Conservation (phyloP, 805 yeast species). For the Torulaspora microellipsoides region DNA sequence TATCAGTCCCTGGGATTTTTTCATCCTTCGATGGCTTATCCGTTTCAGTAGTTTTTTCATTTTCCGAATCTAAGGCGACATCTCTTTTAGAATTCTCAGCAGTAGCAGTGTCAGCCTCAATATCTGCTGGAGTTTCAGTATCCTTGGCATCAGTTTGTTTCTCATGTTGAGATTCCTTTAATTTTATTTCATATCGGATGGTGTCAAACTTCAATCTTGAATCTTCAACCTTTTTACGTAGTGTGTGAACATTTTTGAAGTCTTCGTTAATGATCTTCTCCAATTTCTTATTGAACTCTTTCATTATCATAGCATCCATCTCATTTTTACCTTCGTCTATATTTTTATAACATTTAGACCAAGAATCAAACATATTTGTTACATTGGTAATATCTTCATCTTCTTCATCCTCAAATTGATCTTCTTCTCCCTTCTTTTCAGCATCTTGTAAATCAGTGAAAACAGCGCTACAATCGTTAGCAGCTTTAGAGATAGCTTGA, state of each 20-base stretch:
- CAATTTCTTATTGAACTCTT: slow-evolving; percentile 55
- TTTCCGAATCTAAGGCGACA: slow-evolving; percentile 39
- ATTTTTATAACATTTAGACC: slow-evolving; percentile 51
- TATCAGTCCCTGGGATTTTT: slow-evolving; percentile 8
- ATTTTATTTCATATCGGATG: slow-evolving; percentile 52
- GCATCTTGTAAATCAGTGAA: slow-evolving; percentile 28
- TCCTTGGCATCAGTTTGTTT: slow-evolving; percentile 56
- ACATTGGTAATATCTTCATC: slow-evolving; percentile 51
- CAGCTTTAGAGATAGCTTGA: slow-evolving; percentile 61
- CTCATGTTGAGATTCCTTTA: slow-evolving; percentile 29
- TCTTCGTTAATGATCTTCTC: slow-evolving; percentile 49
- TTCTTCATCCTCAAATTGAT: slow-evolving; percentile 38
- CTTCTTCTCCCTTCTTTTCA: slow-evolving; percentile 31
- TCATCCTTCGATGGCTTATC: slow-evolving; percentile 11
- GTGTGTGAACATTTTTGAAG: slow-evolving; percentile 55
- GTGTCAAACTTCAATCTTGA: slow-evolving; percentile 69
- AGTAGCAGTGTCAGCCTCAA: slow-evolving; percentile 62
- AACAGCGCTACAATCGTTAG: slow-evolving; percentile 46
- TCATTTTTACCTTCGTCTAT: slow-evolving; percentile 65
- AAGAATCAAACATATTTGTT: slow-evolving; percentile 38
- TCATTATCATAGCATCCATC: slow-evolving; percentile 60
- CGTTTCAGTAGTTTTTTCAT: slow-evolving; percentile 17
- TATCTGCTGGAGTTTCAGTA: slow-evolving; percentile 49
- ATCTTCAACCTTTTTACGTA: slow-evolving; percentile 64
- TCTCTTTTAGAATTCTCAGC: slow-evolving; percentile 67